A percentile compares a stretch with the other conserved stretches of the same genome.
These are phyloP conservation scores for Nemophila menziesii DNA, from an alignment of 257 asterid species.

Conservation along the genomic window DNA sequence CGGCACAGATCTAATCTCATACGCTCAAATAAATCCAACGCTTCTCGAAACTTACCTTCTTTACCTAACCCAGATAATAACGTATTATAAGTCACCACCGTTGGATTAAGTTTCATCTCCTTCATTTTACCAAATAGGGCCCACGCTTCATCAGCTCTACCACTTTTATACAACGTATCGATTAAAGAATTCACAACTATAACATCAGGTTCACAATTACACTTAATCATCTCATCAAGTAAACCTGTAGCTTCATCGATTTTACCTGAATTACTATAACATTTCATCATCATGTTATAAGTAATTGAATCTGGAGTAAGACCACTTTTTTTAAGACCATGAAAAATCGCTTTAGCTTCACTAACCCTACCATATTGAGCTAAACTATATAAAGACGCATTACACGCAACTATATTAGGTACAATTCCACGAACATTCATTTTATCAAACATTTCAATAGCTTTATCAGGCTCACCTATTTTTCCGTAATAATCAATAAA, in stretches of 20 bases:
- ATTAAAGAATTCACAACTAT: slow-evolving; percentile 73
- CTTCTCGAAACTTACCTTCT: slow-evolving; percentile 67
- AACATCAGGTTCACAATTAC: slow-evolving; percentile 61
- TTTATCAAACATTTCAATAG: slow-evolving; percentile 64
- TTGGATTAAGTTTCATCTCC: slow-evolving; percentile 64
- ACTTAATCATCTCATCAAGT: slow-evolving; percentile 57
- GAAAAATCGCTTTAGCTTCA: slow-evolving; percentile 65
- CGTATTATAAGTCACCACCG: slow-evolving; percentile 94
- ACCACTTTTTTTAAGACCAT: slow-evolving; percentile 62
- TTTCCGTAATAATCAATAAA: slow-evolving; percentile 86
- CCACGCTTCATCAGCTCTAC: slow-evolving; percentile 78
- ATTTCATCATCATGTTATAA: slow-evolving; percentile 92
- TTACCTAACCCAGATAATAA: slow-evolving; percentile 78
- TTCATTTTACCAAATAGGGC: slow-evolving; percentile 56
- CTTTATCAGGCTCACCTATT: slow-evolving; percentile 71
- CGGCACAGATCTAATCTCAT: slow-evolving; percentile 57
- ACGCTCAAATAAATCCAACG: slow-evolving; percentile 50
- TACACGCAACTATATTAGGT: slow-evolving; percentile 77
- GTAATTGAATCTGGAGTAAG: slow-evolving; percentile 80
- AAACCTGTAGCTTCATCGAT: slow-evolving; percentile 66
- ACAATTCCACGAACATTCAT: slow-evolving; percentile 80
- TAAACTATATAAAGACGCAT: slow-evolving; percentile 69
- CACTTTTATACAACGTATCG: slow-evolving; percentile 76
- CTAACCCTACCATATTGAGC: slow-evolving; percentile 63
- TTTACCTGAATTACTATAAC: slow-evolving; percentile 63